Conservation (phyloP, 345 rosid genomes). For the Reutealis trisperma region DNA sequence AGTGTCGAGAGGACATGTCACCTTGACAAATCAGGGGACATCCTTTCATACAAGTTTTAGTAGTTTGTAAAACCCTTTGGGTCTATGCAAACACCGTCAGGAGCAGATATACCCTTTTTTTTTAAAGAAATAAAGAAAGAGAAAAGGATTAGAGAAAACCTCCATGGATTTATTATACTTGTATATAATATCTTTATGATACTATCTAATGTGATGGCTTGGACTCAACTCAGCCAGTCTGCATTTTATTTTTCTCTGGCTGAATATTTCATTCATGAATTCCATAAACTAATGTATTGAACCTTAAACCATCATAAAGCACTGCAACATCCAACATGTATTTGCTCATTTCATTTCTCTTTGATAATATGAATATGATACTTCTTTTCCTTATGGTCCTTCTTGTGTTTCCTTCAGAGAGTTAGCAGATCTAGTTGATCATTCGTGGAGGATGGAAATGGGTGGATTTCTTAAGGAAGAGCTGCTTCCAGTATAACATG, state of each 20-base stretch:
- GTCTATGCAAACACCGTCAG: neutral
- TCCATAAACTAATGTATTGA: constrained; percentile 8
- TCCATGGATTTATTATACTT: neutral
- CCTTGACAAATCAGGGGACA: neutral
- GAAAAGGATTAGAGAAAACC: neutral
- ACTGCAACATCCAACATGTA: neutral
- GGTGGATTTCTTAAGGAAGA: constrained; percentile 74
- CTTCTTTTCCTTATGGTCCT: constrained; percentile 8
- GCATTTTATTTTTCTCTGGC: constrained; percentile 6
- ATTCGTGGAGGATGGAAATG: constrained; percentile 91
- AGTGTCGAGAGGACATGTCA: neutral
- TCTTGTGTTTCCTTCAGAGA: constrained; percentile 52
- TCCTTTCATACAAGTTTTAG: neutral
- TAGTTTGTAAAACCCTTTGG: neutral
- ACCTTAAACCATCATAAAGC: neutral
- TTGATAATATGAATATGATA: constrained; percentile 7
- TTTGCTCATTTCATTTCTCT: constrained; percentile 2
- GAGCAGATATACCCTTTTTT: neutral
- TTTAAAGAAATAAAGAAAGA: neutral
- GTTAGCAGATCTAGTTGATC: constrained; percentile 70
- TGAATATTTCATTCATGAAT: constrained; percentile 11
- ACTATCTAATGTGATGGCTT: neutral
- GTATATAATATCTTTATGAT: neutral
- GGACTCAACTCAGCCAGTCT: constrained; percentile 6
- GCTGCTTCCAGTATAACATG: constrained; percentile 43